phyloP scores from a whole-genome alignment of 2,329 filamentous ascomycete species.

The Grosmannia clavigera region DNA sequence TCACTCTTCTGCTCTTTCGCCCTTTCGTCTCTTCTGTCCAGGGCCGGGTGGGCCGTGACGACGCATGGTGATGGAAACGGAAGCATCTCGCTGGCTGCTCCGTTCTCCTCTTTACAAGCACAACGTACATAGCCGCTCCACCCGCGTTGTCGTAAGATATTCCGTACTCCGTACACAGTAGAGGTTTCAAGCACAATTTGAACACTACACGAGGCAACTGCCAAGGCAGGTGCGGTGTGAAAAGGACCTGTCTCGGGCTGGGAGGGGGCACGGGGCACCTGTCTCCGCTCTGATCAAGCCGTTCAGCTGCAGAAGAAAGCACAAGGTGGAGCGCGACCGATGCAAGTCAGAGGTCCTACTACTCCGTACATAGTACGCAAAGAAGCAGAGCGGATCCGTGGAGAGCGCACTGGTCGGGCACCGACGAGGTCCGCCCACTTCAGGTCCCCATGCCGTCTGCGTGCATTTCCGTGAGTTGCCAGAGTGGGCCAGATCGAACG shows the following conservation, averaged over 20 bases:
- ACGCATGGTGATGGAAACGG: background rate
- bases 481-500: background rate
- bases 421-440: background rate
- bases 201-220: background rate
- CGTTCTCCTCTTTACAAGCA: background rate
- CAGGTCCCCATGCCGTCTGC: background rate
- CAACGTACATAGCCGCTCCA: background rate
- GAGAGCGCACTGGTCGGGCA: background rate
- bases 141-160: background rate
- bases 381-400: background rate
- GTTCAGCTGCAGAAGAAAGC: background rate
- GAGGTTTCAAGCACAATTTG: background rate
- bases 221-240: background rate
- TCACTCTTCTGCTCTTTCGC: background rate
- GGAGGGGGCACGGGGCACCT: no score
- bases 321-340: background rate
- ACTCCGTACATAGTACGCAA: no score
- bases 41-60: background rate
- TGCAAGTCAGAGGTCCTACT: background rate
- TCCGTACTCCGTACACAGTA: background rate
- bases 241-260: background rate
- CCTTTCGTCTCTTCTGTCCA: background rate
- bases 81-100: background rate
- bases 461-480: background rate
- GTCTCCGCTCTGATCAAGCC: background rate